A percentile compares a stretch with the other conserved stretches of the same genome.
phyloP scores from a whole-genome alignment of 305 asterid species.

The Petunia hybrid region DNA sequence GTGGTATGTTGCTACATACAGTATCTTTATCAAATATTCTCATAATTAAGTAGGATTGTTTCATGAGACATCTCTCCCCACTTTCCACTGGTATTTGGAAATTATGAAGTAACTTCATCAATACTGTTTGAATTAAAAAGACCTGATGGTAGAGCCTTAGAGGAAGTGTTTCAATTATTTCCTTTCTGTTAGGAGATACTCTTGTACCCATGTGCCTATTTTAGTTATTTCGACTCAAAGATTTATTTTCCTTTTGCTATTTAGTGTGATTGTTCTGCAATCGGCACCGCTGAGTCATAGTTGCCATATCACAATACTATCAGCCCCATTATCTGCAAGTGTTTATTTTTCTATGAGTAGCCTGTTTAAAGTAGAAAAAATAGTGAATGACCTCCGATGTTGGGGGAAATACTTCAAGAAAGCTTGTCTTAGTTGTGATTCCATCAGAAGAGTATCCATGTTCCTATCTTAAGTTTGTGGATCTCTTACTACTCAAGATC shows the following conservation, averaged over 20 bases:
- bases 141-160: neutral
- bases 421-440: neutral
- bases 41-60: neutral
- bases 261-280: neutral
- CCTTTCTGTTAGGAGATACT: neutral
- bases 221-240: neutral
- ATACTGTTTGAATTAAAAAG: constrained; percentile 2
- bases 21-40: constrained; percentile 5
- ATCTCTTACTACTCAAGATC: neutral
- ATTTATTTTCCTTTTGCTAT: neutral
- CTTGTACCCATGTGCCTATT: neutral
- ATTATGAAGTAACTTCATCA: neutral
- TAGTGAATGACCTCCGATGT: neutral
- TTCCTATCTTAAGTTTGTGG: neutral
- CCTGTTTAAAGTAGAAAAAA: constrained; percentile 4
- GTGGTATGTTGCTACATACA: constrained; percentile 56
- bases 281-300: neutral
- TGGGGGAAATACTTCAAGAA: neutral
- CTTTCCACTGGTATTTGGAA: constrained; percentile 13
- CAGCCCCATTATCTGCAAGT: neutral
- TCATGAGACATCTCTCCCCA: neutral
- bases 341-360: neutral
- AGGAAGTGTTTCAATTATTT: neutral
- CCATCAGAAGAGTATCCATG: neutral
- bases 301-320: neutral